Evolutionary conservation across 108 stramenopile genomes (phyloP).

Genomic region (Cyclotella baltica): DNA sequence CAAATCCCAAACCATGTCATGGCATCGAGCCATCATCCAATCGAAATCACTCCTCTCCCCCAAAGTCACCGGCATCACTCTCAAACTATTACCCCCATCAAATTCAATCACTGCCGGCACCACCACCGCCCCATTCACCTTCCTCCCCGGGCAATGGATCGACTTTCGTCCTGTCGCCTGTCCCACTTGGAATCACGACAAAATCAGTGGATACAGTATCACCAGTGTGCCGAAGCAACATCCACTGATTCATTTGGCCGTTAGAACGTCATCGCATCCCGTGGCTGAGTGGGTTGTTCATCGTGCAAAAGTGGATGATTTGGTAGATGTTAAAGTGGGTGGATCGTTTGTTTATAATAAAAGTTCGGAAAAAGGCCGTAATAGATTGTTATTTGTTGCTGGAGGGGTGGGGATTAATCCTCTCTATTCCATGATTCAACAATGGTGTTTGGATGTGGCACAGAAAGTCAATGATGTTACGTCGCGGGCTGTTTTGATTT

Average conservation of each 20-base stretch:
- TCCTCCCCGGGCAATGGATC: conserved; percentile 30
- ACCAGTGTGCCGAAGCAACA: conserved; percentile 20
- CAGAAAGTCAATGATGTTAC: not conserved
- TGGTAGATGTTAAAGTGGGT: conserved; percentile 20
- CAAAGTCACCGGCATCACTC: conserved; percentile 23
- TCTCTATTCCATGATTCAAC: conserved; percentile 32
- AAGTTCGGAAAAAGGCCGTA: not conserved
- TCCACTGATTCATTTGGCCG: conserved; percentile 16
- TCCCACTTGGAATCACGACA: conserved; percentile 9
- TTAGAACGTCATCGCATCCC: conserved; percentile 20
- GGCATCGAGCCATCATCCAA: conserved; percentile 28
- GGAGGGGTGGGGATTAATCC: conserved; percentile 41
- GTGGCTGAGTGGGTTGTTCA: conserved; percentile 16
- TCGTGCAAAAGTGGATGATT: conserved; percentile 6
- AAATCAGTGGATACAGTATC: conserved; percentile 28
- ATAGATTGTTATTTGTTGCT: conserved; percentile 21
- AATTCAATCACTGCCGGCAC: no score
- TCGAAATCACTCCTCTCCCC: conserved; percentile 23
- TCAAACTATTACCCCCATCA: conserved; percentile 3
- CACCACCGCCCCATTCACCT: no score
- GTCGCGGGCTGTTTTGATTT: conserved; percentile 24
- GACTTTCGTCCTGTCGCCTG: conserved; percentile 19
- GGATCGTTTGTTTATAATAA: conserved; percentile 12
- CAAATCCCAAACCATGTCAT: not conserved
- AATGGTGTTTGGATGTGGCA: conserved; percentile 16